Evolutionary conservation across 2,329 filamentous ascomycete genomes (phyloP).

Genomic region (Epichloe amarillans): DNA sequence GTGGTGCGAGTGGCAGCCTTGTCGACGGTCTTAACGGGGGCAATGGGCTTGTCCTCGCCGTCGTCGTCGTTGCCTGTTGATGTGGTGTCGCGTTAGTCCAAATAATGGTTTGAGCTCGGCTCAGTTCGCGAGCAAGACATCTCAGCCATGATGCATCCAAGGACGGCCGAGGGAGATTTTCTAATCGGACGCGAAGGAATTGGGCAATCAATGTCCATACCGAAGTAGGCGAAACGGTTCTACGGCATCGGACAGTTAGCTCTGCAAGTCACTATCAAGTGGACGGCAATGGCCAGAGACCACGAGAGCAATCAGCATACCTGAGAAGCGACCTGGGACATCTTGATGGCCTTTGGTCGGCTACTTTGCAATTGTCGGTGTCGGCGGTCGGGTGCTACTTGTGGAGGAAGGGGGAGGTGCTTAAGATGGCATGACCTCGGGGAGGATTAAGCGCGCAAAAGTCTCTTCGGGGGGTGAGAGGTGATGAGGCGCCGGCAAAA

Average conservation of each 20-base stretch:
- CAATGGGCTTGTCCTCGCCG: slow-evolving; percentile 58
- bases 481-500: slow-evolving; percentile 5
- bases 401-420: slow-evolving; percentile 17
- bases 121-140: not conserved
- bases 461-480: slow-evolving; percentile 8
- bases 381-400: slow-evolving; percentile 21
- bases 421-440: slow-evolving; percentile 28
- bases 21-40: slow-evolving; percentile 79
- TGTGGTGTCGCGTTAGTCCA: slow-evolving; percentile 6
- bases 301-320: slow-evolving; percentile 25
- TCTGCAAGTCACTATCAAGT: not conserved
- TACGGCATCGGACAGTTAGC: slow-evolving; percentile 22
- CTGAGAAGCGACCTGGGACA: slow-evolving; percentile 47
- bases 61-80: slow-evolving; percentile 43
- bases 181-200: slow-evolving; percentile 12
- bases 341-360: slow-evolving; percentile 31
- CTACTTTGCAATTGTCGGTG: slow-evolving; percentile 30
- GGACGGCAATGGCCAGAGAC: not conserved
- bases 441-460: slow-evolving; percentile 11
- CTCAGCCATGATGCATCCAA: not conserved
- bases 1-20: slow-evolving; percentile 60
- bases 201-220: slow-evolving; percentile 41
- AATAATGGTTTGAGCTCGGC: not conserved
- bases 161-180: not conserved
- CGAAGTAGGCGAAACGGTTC: slow-evolving; percentile 98